phyloP scores from a whole-genome alignment of 2,329 filamentous ascomycete species.

The Rosellinia necatrix region DNA sequence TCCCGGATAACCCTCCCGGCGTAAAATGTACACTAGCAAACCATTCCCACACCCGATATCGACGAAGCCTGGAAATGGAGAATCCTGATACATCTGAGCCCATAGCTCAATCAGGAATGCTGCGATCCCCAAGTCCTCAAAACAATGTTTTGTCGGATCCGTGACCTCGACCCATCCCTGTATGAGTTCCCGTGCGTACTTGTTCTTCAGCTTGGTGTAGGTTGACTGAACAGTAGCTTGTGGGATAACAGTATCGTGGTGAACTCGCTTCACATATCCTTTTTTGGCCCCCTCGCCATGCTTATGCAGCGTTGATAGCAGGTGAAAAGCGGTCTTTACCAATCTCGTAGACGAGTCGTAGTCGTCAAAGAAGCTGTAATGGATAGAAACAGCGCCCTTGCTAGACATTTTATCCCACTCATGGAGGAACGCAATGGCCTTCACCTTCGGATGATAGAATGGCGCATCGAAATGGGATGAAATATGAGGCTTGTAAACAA shows the following conservation, averaged over 20 bases:
- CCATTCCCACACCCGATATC: slow-evolving; percentile 97
- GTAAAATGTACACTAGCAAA: slow-evolving; percentile 81
- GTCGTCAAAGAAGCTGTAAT: slow-evolving; percentile 60
- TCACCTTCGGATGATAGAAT: slow-evolving; percentile 84
- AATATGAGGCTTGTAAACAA: slow-evolving; percentile 80
- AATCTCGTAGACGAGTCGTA: slow-evolving; percentile 52
- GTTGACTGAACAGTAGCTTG: slow-evolving; percentile 80
- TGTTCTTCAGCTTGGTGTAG: slow-evolving; percentile 78
- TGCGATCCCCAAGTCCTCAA: slow-evolving; percentile 89
- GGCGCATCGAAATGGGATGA: slow-evolving; percentile 67
- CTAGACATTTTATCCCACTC: slow-evolving; percentile 55
- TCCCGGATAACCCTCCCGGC: slow-evolving; percentile 78
- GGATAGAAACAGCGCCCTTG: slow-evolving; percentile 60
- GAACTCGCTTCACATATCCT: slow-evolving; percentile 79
- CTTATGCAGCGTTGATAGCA: slow-evolving; percentile 72
- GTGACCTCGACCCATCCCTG: slow-evolving; percentile 84
- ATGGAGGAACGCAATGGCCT: slow-evolving; percentile 76
- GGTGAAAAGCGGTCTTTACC: slow-evolving; percentile 68
- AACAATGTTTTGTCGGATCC: slow-evolving; percentile 89
- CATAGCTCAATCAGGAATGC: slow-evolving; percentile 93
- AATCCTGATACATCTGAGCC: slow-evolving; percentile 73
- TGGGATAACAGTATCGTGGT: slow-evolving; percentile 81
- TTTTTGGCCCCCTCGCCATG: slow-evolving; percentile 68
- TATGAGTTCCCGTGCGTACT: slow-evolving; percentile 74
- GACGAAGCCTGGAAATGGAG: slow-evolving; percentile 81